Percentiles rank a stretch among this genome's conserved stretches.
These are phyloP conservation scores for Lantana camara DNA, from an alignment of 257 asterid species.

Conservation along the genomic window DNA sequence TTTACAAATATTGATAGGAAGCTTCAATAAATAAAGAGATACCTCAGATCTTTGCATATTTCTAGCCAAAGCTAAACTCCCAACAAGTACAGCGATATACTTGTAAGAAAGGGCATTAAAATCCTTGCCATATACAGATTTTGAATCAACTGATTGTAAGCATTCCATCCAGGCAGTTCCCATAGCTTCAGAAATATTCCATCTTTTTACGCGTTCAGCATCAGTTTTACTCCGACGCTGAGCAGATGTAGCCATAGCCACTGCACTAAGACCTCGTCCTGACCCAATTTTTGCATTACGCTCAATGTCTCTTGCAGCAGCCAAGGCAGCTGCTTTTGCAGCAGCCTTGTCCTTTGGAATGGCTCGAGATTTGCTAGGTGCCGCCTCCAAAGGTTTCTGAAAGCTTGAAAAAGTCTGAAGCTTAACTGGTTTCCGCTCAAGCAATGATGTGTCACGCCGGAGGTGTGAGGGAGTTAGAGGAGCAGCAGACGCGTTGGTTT, in stretches of 20 bases:
- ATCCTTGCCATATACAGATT: constrained; percentile 93
- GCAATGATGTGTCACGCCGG: constrained; percentile 90
- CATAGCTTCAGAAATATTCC: constrained; percentile 99
- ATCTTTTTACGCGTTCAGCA: constrained; percentile 85
- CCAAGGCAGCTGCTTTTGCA: constrained; percentile 98
- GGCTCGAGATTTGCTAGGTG: constrained; percentile 65
- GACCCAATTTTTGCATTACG: constrained; percentile 98
- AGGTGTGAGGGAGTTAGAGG: constrained; percentile 70
- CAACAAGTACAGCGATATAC: constrained; percentile 93
- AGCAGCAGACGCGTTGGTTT: constrained; percentile 51
- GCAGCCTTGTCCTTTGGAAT: constrained; percentile 95
- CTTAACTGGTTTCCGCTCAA: constrained; percentile 77
- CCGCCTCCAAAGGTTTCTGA: constrained; percentile 81
- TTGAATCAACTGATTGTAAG: constrained; percentile 87
- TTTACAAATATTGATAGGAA: constrained; percentile 21
- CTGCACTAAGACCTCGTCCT: constrained; percentile 99
- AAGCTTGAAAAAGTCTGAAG: constrained; percentile 95
- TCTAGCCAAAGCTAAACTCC: constrained; percentile 97
- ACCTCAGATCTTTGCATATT: constrained; percentile 99
- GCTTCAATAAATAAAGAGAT: constrained; percentile 27
- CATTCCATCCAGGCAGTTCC: constrained; percentile 99
- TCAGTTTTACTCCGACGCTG: constrained; percentile 86
- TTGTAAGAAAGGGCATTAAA: constrained; percentile 89
- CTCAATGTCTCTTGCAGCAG: constrained; percentile 99
- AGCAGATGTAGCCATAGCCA: constrained; percentile 98